These are phyloP conservation scores for Tulasnella sp. DNA, from an alignment of 768 basidiomycete species.

Conservation along the genomic window DNA sequence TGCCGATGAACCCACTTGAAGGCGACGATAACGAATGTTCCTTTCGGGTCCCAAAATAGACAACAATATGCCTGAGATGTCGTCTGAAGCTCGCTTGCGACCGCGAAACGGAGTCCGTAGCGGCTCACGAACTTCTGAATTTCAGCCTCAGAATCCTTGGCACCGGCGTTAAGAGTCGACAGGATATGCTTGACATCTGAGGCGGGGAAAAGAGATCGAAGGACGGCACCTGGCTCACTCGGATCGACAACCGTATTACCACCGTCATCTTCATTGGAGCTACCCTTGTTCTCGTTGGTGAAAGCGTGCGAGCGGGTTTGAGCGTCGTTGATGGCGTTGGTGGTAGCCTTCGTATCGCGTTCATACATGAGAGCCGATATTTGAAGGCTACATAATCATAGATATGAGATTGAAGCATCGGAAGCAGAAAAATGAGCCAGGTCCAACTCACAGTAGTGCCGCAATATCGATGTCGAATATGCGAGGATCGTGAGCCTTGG, in stretches of 20 bases:
- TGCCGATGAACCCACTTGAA: slow-evolving; percentile 13
- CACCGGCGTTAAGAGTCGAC: not conserved
- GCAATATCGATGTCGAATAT: no score
- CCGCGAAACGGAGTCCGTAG: slow-evolving; percentile 10
- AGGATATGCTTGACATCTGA: not conserved
- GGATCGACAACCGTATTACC: not conserved
- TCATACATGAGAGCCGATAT: slow-evolving; percentile 14
- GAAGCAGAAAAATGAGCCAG: no score
- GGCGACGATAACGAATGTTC: slow-evolving; percentile 19
- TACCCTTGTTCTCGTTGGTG: not conserved
- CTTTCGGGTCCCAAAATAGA: slow-evolving; percentile 16
- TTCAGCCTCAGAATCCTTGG: not conserved
- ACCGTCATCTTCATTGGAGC: not conserved
- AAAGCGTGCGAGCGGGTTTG: not conserved
- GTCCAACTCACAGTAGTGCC: no score
- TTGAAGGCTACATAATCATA: slow-evolving; percentile 8
- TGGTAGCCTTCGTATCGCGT: not conserved
- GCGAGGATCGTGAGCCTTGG: no score
- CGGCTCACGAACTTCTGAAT: not conserved
- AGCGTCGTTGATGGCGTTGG: not conserved
- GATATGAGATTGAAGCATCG: no score
- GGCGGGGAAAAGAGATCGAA: not conserved
- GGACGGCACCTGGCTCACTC: not conserved
- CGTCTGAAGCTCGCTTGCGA: slow-evolving; percentile 10
- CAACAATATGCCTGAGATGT: slow-evolving; percentile 13